These are phyloP conservation scores for Cadophora gregata DNA, from an alignment of 2,329 filamentous ascomycete species.

Conservation along the genomic window DNA sequence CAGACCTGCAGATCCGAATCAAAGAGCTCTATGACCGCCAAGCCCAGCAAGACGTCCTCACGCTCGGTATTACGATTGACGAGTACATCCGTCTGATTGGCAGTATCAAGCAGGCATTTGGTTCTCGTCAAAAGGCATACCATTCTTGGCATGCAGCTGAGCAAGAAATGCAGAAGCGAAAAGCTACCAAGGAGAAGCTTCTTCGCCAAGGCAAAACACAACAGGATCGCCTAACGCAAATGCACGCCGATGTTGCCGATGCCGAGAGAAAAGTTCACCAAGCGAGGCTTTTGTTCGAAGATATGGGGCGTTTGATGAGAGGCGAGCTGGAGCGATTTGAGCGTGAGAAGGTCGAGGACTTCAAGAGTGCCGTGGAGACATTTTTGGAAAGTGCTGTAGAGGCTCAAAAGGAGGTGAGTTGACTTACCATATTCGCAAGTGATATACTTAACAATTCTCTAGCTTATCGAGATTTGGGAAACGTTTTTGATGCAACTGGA, in stretches of 20 bases:
- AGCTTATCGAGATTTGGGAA: slow-evolving; percentile 91
- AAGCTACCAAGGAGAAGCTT: slow-evolving; percentile 90
- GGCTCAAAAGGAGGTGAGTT: slow-evolving; percentile 92
- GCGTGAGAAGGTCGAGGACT: slow-evolving; percentile 97
- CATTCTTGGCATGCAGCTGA: slow-evolving; percentile 94
- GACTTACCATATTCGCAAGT: too few relatives aligned
- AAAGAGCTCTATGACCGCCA: slow-evolving; percentile 95
- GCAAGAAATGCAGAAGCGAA: slow-evolving; percentile 87
- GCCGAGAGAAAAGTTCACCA: slow-evolving; percentile 93
- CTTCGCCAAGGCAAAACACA: slow-evolving; percentile 93
- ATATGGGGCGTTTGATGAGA: slow-evolving; percentile 95
- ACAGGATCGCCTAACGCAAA: slow-evolving; percentile 91
- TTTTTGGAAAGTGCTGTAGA: slow-evolving; percentile 97
- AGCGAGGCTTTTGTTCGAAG: slow-evolving; percentile 87
- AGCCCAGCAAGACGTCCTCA: slow-evolving; percentile 95
- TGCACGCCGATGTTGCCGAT: slow-evolving; percentile 92
- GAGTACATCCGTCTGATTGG: slow-evolving; percentile 97
- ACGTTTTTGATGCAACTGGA: slow-evolving; percentile 97
- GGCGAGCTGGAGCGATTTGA: slow-evolving; percentile 93
- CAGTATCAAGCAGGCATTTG: slow-evolving; percentile 91
- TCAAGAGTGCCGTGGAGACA: slow-evolving; percentile 97
- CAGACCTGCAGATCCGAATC: slow-evolving; percentile 92
- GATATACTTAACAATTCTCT: slow-evolving; percentile 10
- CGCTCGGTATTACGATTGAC: slow-evolving; percentile 95
- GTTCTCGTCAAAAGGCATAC: slow-evolving; percentile 92